Conservation (phyloP, 345 rosid genomes). For the Pugionium dolabratum region DNA sequence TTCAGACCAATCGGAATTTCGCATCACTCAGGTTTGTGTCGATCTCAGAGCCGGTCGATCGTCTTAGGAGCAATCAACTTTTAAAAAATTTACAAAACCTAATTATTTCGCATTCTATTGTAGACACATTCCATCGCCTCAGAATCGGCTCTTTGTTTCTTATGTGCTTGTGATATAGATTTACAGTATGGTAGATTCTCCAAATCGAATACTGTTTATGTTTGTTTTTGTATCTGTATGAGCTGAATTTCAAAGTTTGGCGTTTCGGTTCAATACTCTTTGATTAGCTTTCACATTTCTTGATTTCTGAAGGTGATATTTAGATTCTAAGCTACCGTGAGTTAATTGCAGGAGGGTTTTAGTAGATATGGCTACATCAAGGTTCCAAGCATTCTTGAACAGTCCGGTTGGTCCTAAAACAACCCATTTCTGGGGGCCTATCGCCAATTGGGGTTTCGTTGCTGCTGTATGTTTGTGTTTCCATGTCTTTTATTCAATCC, state of each 20-base stretch:
- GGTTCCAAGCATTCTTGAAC: slow-evolving; percentile 72
- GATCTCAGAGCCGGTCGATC: not conserved
- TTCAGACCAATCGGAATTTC: not conserved
- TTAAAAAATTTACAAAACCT: not conserved
- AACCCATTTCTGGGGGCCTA: slow-evolving; percentile 83
- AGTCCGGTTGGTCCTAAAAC: slow-evolving; percentile 88
- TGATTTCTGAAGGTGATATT: not conserved
- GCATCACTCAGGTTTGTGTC: slow-evolving; percentile 15
- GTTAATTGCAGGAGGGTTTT: slow-evolving; percentile 12
- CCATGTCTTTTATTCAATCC: slow-evolving; percentile 10
- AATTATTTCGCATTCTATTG: not conserved
- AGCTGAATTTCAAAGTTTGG: too few relatives aligned
- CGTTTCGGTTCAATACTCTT: not conserved
- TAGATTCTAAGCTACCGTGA: not conserved
- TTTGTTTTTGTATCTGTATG: too few relatives aligned
- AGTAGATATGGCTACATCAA: slow-evolving; percentile 62
- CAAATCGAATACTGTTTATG: too few relatives aligned
- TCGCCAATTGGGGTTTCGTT: slow-evolving; percentile 91
- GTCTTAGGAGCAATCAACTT: not conserved
- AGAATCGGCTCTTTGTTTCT: too few relatives aligned
- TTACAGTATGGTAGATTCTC: too few relatives aligned
- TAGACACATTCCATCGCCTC: not conserved
- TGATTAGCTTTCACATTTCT: slow-evolving; percentile 2
- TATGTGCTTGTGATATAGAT: not conserved
- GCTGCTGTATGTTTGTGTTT: slow-evolving; percentile 58